Conservation (phyloP, 139 green algal species). For the Asterochloris sp. region DNA sequence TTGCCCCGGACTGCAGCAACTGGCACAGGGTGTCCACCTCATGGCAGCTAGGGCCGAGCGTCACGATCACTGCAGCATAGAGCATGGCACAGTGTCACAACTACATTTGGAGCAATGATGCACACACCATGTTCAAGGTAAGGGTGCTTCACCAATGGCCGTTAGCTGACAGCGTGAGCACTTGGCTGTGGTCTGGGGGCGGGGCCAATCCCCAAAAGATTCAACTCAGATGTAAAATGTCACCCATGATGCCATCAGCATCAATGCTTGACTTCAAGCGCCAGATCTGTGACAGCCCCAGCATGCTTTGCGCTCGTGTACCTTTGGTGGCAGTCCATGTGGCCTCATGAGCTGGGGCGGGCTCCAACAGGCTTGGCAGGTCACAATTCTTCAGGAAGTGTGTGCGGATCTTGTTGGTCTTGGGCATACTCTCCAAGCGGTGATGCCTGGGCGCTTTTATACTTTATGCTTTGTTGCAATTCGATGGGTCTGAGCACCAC, state of each 20-base stretch:
- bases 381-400: slow-evolving; percentile 52
- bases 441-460: no score
- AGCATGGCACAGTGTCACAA: not conserved
- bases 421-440: no score
- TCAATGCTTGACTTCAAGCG: not conserved
- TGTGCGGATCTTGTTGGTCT: slow-evolving; percentile 25
- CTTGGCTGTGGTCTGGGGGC: not conserved
- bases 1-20: slow-evolving; percentile 64
- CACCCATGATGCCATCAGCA: not conserved
- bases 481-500: no score
- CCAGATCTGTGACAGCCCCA: not conserved
- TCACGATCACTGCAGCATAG: slow-evolving; percentile 54
- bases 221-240: not conserved
- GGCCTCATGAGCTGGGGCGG: slow-evolving; percentile 27
- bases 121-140: not conserved
- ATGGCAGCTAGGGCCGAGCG: slow-evolving; percentile 79
- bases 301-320: not conserved
- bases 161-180: not conserved
- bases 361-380: slow-evolving; percentile 39
- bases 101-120: not conserved
- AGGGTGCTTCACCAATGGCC: not conserved
- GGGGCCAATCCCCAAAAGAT: not conserved
- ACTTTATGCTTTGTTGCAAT: no score
- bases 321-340: slow-evolving; percentile 45
- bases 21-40: slow-evolving; percentile 68